These are phyloP conservation scores for Paecilomyces niveus DNA, from an alignment of 2,329 filamentous ascomycete genomes.

Conservation along the genomic window DNA sequence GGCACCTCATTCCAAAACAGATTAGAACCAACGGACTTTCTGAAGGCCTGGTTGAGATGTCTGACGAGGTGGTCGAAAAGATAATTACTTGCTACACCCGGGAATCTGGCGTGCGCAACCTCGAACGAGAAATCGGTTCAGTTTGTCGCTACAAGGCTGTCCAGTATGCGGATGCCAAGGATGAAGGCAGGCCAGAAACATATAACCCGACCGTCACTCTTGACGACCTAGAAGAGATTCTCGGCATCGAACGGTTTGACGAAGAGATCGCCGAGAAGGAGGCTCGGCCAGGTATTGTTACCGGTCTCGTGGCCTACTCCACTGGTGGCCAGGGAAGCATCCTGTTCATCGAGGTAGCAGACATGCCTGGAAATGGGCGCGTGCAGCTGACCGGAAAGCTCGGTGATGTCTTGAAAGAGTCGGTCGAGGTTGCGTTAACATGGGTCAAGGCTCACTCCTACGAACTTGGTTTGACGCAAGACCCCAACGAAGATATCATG, in stretches of 20 bases:
- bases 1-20: constrained; percentile 94
- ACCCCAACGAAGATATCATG: constrained; percentile 87
- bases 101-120: constrained; percentile 89
- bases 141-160: constrained; percentile 95
- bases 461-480: constrained; percentile 74
- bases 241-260: constrained; percentile 89
- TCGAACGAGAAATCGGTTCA: constrained; percentile 90
- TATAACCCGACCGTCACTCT: constrained; percentile 70
- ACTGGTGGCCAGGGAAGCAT: constrained; percentile 91
- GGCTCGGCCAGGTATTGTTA: constrained; percentile 81
- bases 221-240: constrained; percentile 78
- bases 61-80: constrained; percentile 81
- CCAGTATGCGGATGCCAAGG: constrained; percentile 84
- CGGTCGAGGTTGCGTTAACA: constrained; percentile 87
- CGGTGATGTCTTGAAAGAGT: constrained; percentile 94
- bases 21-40: constrained; percentile 80
- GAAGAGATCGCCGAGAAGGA: constrained; percentile 90
- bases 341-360: constrained; percentile 94
- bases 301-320: constrained; percentile 90
- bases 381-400: constrained; percentile 95
- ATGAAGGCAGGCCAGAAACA: constrained; percentile 57
- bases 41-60: constrained; percentile 66
- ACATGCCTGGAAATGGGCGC: constrained; percentile 88
- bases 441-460: constrained; percentile 98
- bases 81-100: constrained; percentile 96